A percentile compares a stretch with the other conserved stretches of the same genome.
Conservation (phyloP, 23 red algal genomes). For the Gracilaria domingensis region DNA sequence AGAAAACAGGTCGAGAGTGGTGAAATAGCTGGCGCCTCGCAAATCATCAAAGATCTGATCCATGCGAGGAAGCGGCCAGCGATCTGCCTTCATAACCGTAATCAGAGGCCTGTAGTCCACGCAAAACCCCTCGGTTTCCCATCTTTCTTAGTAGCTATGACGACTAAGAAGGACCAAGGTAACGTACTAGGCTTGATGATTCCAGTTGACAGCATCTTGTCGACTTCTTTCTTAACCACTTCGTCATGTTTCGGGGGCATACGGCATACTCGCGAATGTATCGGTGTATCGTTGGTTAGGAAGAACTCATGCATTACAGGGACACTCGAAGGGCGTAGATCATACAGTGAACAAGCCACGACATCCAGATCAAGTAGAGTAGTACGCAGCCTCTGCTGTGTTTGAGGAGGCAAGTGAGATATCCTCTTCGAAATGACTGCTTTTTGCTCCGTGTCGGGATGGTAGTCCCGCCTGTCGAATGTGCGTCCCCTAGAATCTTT, state of each 20-base stretch:
- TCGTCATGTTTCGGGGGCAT: not conserved
- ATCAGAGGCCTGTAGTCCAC: not conserved
- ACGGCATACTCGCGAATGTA: not conserved
- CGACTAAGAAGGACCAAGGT: not conserved
- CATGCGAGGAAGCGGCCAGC: not conserved
- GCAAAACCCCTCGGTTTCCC: not conserved
- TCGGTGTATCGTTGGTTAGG: not conserved
- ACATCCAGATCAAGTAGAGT: not conserved
- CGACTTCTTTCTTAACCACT: not conserved
- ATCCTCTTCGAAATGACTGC: not conserved
- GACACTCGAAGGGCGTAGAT: not conserved
- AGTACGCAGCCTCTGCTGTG: not conserved
- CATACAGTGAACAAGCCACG: not conserved
- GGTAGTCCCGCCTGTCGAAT: not conserved
- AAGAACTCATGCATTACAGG: not conserved
- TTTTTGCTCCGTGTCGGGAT: not conserved
- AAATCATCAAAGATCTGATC: conserved; percentile 2
- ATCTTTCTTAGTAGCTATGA: not conserved
- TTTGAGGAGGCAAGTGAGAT: not conserved
- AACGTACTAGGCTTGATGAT: not conserved
- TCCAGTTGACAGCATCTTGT: not conserved
- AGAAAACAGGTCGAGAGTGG: not conserved
- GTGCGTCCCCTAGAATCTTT: too few relatives aligned
- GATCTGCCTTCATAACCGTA: not conserved
- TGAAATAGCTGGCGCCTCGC: not conserved